Percentiles rank a stretch among this genome's conserved stretches.
phyloP scores from a whole-genome alignment of 306 rosid genomes.

The Echinosophora koreensis region DNA sequence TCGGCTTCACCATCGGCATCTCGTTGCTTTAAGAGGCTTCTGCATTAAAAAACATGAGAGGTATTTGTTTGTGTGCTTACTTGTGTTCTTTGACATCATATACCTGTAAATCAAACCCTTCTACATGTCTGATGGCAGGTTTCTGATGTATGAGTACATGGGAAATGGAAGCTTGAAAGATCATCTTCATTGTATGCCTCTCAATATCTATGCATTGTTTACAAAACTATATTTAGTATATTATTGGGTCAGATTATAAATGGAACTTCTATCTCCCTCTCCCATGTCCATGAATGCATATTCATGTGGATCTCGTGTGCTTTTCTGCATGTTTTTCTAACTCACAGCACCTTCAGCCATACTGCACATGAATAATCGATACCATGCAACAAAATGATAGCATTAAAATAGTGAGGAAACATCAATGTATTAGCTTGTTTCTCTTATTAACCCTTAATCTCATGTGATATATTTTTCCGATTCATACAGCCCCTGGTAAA shows the following conservation, averaged over 20 bases:
- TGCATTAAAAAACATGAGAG: constrained; percentile 81
- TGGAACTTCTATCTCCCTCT: constrained; percentile 11
- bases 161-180: constrained; percentile 98
- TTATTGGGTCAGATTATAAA: constrained; percentile 32
- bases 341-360: constrained; percentile 14
- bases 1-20: constrained; percentile 95
- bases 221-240: constrained; percentile 14
- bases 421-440: constrained; percentile 34
- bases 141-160: constrained; percentile 94
- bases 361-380: constrained; percentile 10
- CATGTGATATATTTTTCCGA: constrained; percentile 33
- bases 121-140: constrained; percentile 68
- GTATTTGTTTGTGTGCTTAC: constrained; percentile 53
- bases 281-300: neutral
- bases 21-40: constrained; percentile 88
- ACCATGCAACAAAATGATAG: neutral
- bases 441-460: constrained; percentile 37
- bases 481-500: constrained; percentile 74
- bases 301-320: constrained; percentile 43
- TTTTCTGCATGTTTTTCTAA: constrained; percentile 37
- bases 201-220: constrained; percentile 45
- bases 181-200: constrained; percentile 94
- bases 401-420: constrained; percentile 17
- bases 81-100: constrained; percentile 45
- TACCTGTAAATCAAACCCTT: constrained; percentile 44